phyloP scores from a whole-genome alignment of 805 yeast species.

The Candida endomychidarum region DNA sequence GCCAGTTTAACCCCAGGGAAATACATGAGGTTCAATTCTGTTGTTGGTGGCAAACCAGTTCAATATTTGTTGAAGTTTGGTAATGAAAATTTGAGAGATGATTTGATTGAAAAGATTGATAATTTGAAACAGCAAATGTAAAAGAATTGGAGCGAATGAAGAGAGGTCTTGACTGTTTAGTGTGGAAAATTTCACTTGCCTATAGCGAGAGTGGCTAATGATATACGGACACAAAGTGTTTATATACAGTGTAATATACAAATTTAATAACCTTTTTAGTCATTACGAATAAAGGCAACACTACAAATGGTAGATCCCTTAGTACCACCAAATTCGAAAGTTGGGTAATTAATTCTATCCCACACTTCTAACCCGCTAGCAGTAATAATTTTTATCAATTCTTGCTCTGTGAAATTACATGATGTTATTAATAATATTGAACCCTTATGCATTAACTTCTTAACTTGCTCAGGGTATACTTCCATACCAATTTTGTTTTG shows the following conservation, averaged over 20 bases:
- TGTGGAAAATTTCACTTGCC: no score
- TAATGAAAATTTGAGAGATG: slow-evolving; percentile 57
- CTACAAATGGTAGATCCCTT: slow-evolving; percentile 88
- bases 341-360: slow-evolving; percentile 73
- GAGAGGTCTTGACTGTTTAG: no score
- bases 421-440: slow-evolving; percentile 77
- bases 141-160: no score
- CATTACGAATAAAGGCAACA: slow-evolving; percentile 57
- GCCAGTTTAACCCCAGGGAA: slow-evolving; percentile 83
- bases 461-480: slow-evolving; percentile 61
- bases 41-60: slow-evolving; percentile 58
- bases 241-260: neutral
- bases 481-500: slow-evolving; percentile 50
- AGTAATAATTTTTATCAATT: slow-evolving; percentile 58
- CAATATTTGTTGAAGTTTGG: slow-evolving; percentile 83
- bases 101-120: slow-evolving; percentile 52
- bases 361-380: slow-evolving; percentile 53
- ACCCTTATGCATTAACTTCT: slow-evolving; percentile 51
- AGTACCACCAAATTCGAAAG: slow-evolving; percentile 85
- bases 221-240: no score
- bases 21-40: slow-evolving; percentile 71
- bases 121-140: slow-evolving; percentile 24
- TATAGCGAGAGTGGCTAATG: no score
- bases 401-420: slow-evolving; percentile 88
- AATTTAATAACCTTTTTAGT: neutral